A percentile compares a stretch with the other conserved stretches of the same genome.
Evolutionary conservation across 208 protist genomes (phyloP).

Genomic region (Trypanosoma conorhini): DNA sequence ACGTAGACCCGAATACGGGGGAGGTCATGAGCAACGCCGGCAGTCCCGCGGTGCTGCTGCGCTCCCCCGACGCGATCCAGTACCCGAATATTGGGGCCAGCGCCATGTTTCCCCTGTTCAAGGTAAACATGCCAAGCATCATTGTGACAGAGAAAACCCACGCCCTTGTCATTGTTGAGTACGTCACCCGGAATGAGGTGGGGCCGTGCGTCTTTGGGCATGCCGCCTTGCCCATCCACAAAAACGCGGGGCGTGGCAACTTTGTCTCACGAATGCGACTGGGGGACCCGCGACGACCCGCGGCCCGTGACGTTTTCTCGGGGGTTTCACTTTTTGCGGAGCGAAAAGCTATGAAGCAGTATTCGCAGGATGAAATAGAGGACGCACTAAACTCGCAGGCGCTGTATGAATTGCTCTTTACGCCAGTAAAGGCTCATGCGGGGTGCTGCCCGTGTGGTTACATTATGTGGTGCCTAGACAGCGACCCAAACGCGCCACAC

Average conservation of each 20-base stretch:
- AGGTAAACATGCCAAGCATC: conserved; percentile 21
- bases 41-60: conserved; percentile 48
- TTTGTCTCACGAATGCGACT: conserved; percentile 60
- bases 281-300: conserved; percentile 71
- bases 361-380: conserved; percentile 52
- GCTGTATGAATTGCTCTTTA: conserved; percentile 46
- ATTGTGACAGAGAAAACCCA: conserved; percentile 26
- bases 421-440: conserved; percentile 33
- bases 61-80: conserved; percentile 46
- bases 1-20: conserved; percentile 35
- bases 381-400: conserved; percentile 57
- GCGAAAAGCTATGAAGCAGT: conserved; percentile 36
- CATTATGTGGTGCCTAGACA: conserved; percentile 61
- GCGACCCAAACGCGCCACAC: conserved; percentile 33
- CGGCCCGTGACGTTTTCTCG: conserved; percentile 35
- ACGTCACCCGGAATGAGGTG: conserved; percentile 32
- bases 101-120: conserved; percentile 47
- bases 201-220: conserved; percentile 57
- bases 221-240: conserved; percentile 59
- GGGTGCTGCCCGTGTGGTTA: conserved; percentile 55
- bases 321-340: conserved; percentile 10
- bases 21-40: conserved; percentile 31
- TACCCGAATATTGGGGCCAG: conserved; percentile 47
- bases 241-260: conserved; percentile 44
- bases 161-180: conserved; percentile 72